phyloP scores from a whole-genome alignment of 2,329 filamentous ascomycete genomes.

The Talaromyces sp. region DNA sequence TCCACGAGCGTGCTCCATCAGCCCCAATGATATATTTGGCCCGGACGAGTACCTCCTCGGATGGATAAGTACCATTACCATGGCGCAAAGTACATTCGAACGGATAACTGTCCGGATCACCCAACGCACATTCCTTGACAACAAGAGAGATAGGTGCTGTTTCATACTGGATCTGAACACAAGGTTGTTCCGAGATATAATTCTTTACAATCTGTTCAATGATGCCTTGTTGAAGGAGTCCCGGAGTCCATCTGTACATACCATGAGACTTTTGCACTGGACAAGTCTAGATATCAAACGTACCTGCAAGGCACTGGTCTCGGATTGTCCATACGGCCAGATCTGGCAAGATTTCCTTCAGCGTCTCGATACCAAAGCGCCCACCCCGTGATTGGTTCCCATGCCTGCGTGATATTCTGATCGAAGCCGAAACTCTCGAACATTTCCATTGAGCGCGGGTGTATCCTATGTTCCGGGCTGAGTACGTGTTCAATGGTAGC shows the following conservation, averaged over 20 bases:
- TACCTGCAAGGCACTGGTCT: background rate
- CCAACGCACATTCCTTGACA: background rate
- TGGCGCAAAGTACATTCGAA: background rate
- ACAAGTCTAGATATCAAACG: background rate
- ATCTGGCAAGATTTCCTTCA: background rate
- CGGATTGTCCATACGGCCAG: background rate
- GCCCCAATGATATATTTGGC: constrained; percentile 19
- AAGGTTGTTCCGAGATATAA: background rate
- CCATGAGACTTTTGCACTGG: background rate
- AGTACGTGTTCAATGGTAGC: background rate
- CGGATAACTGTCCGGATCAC: background rate
- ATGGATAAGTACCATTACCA: background rate
- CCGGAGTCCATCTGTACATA: background rate
- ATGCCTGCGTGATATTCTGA: background rate
- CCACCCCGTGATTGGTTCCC: background rate
- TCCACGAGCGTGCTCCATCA: constrained; percentile 20
- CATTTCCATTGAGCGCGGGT: background rate
- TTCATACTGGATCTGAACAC: background rate
- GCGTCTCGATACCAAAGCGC: background rate
- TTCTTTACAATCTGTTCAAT: background rate
- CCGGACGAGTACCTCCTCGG: constrained; percentile 36
- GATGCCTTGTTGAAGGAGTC: background rate
- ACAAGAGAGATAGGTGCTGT: background rate
- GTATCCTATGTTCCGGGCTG: background rate
- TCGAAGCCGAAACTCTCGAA: constrained; percentile 3